These are phyloP conservation scores for Cyclotella choctawhatcheeana DNA, from an alignment of 108 stramenopile genomes.

Conservation along the genomic window DNA sequence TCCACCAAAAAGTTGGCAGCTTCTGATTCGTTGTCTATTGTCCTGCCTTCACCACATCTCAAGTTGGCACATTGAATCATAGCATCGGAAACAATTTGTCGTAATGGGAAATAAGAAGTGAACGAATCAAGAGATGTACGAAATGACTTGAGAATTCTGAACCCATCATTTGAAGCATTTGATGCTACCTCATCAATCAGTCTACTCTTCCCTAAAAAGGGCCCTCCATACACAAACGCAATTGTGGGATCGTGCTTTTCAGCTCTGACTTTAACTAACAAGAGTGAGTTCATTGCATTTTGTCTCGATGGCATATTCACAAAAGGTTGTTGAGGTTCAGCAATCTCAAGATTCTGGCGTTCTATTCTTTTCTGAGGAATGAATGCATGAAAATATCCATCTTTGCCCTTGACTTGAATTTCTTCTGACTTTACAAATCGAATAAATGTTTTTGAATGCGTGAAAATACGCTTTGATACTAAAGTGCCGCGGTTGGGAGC, in stretches of 20 bases:
- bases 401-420: conserved; percentile 55
- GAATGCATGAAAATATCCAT: conserved; percentile 55
- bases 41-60: conserved; percentile 9
- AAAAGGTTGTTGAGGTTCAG: conserved; percentile 47
- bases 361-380: conserved; percentile 47
- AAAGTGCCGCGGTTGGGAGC: conserved; percentile 54
- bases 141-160: conserved; percentile 49
- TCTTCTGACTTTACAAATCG: conserved; percentile 49
- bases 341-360: conserved; percentile 35
- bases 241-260: conserved; percentile 26
- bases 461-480: conserved; percentile 55
- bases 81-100: conserved; percentile 48
- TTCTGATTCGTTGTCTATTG: conserved; percentile 30
- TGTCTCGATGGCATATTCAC: conserved; percentile 55
- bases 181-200: conserved; percentile 47
- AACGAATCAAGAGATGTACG: conserved; percentile 55
- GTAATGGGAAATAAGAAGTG: conserved; percentile 53
- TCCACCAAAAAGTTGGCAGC: conserved; percentile 44
- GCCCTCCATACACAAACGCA: conserved; percentile 47
- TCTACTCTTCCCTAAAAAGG: conserved; percentile 53
- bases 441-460: conserved; percentile 54
- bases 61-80: conserved; percentile 41
- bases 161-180: conserved; percentile 39
- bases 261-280: conserved; percentile 32
- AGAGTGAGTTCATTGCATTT: conserved; percentile 45